These are phyloP conservation scores for Alternaria solani DNA, from an alignment of 2,329 filamentous ascomycete genomes.

Conservation along the genomic window DNA sequence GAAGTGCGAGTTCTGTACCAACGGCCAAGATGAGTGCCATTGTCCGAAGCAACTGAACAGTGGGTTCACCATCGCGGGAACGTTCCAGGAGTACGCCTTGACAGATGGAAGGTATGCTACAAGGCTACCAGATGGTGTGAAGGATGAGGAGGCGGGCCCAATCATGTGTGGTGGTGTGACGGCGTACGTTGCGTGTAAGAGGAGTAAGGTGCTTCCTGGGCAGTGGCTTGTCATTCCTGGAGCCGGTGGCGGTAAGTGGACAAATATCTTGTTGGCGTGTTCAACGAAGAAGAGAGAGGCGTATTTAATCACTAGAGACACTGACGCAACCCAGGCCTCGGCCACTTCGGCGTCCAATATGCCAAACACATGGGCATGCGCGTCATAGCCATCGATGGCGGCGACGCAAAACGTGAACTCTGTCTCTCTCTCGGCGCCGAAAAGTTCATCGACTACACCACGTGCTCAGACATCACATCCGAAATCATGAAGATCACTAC, in stretches of 20 bases:
- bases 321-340: constrained; percentile 25
- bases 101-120: constrained; percentile 58
- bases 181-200: constrained; percentile 58
- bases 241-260: constrained; percentile 44
- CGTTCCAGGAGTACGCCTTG: constrained; percentile 54
- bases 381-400: constrained; percentile 64
- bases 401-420: constrained; percentile 57
- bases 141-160: constrained; percentile 56
- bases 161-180: constrained; percentile 52
- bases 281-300: not conserved
- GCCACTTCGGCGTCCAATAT: constrained; percentile 40
- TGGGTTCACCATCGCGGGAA: constrained; percentile 61
- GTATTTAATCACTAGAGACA: not conserved
- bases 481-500: constrained; percentile 56
- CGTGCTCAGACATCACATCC: constrained; percentile 68
- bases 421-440: constrained; percentile 62
- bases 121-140: constrained; percentile 54
- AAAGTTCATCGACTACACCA: constrained; percentile 63
- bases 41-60: constrained; percentile 69
- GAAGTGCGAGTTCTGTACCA: constrained; percentile 78
- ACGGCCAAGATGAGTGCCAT: constrained; percentile 61
- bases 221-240: constrained; percentile 53
- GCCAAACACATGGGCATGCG: constrained; percentile 65
- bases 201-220: constrained; percentile 42
- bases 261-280: not conserved